Evolutionary conservation across 228 moss, liverwort and hornwort genomes (phyloP), one percentile per base, ranked within the genome.

Genomic region (Sphagnum magellanicum): DNA sequence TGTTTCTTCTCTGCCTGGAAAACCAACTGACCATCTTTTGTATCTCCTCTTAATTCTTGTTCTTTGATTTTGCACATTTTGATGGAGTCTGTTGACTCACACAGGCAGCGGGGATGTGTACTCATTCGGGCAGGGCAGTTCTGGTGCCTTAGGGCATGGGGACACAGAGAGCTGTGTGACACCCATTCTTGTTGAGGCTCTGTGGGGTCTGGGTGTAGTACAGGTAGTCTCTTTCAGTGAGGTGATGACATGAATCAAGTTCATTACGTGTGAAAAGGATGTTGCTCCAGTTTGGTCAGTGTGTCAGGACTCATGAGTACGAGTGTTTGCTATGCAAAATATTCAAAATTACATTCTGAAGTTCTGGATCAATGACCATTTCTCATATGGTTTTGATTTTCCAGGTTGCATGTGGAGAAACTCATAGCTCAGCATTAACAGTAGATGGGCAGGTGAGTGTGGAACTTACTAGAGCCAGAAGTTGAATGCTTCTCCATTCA

Each of bases 31-130:
- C 32, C 32, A 32, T 32, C 32, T 32, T 32, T 32, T 32, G 32
- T 32, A 32, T 32, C 32, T 32, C 32, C 32, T 32, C 32, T 32
- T 32, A 32, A 32, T 32, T 32, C 32, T 32, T 32, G 32, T 32
- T 32, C 1, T 32, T 32, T 32, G 32, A 32, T 32, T 32, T 32
- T 32, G 32, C 32, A 32, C 32, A 32, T 32, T 32, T 32, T 32
- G 32, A 32, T 32, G 32, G 74, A 77, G 10, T 59, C 10, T 69
- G 51, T 59, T 74, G 51, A 50, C 50, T 50, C 13, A 12, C 66
- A 68, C 79, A 90, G 88, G 91, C 48, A 88, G 91, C 84, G 91
- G 91, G 60, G 91, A 91, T 68, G 86, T 88, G 13, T 91, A 82
- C 74, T 78, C 91, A 14, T 91, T 91, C 74, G 91, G 91, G 51